Evolutionary conservation across 129 eudicot species (phyloP), one percentile per base, ranked within the genome.

Genomic region (Chrysanthemum lavandulifolium): DNA sequence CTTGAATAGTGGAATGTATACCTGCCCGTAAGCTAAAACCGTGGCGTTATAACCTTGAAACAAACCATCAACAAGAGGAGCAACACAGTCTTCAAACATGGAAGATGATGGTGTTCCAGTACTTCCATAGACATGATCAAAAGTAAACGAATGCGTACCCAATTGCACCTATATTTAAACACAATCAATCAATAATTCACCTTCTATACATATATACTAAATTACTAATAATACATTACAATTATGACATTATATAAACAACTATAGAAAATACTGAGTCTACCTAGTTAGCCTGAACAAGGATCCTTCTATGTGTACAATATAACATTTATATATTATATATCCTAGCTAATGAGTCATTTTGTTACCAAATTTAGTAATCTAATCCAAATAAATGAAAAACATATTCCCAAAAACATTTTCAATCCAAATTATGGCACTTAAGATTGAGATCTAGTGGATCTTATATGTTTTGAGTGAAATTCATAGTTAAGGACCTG

Each of bases 31-130:
- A 50, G 99, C 99, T 56, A 94, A 84, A 81, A 94, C 99, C 43
- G 99, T 94, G 60, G 99, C 99, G 74, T 94, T 94, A 81, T 94
- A 94, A 40, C 99, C 99, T 85, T 94, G 97, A 82, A 94, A 94
- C 27, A 94, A 77, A 33, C 99, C 99, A 76, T 94, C 99, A 79
- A 94, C 99, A 53, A 94, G 91, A 79, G 97, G 97, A 54, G 99
- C 82, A 77, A 94, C 95, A 74, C 99, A 94, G 83, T 94, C 99
- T 64, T 88, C 85, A 85, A 88, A 94, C 89, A 94, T 94, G 58
- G 86, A 71, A 10, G 91, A 82, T 3, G 99, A 80, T 10, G 91
- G 87, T 61, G 97, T 84, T 53, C 80, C 94, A 5, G 88, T 72
- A 48, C 91, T 90, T 18, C 99, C 99, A 45, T 94, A 94, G 50